These are phyloP conservation scores for Arabidopsis lyrata DNA, from an alignment of 441 rosid species.

Conservation along the genomic window DNA sequence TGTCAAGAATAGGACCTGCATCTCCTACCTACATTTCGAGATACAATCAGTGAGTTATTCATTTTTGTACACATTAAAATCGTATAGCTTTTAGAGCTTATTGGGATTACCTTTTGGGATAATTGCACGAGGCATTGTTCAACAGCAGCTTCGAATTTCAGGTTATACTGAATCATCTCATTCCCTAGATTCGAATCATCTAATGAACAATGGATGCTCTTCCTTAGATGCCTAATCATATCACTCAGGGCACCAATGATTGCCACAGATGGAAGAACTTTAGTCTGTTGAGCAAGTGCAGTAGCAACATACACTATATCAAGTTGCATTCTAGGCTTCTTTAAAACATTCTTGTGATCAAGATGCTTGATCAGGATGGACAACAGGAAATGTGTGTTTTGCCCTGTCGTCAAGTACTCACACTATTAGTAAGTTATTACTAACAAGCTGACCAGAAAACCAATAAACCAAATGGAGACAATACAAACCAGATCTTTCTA, in stretches of 20 bases:
- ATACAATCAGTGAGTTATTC: conserved; percentile 33
- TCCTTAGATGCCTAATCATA: conserved; percentile 83
- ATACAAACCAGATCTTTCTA: conserved; percentile 63
- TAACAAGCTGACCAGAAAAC: conserved; percentile 29
- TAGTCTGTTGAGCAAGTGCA: conserved; percentile 68
- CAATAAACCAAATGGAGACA: conserved; percentile 20
- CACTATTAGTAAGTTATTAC: conserved; percentile 28
- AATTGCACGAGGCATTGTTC: conserved; percentile 88
- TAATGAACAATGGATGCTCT: conserved; percentile 77
- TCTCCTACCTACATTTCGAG: conserved; percentile 78
- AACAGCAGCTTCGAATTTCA: conserved; percentile 67
- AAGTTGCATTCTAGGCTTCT: conserved; percentile 78
- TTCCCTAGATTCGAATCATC: conserved; percentile 67
- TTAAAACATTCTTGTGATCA: conserved; percentile 86
- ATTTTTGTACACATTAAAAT: background rate
- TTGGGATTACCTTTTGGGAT: conserved; percentile 65
- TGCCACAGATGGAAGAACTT: conserved; percentile 70
- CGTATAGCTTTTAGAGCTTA: background rate
- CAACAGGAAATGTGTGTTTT: conserved; percentile 75
- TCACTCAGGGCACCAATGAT: conserved; percentile 77
- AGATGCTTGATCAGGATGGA: conserved; percentile 89
- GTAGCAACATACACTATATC: conserved; percentile 81
- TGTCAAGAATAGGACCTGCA: conserved; percentile 89
- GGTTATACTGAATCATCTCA: conserved; percentile 77
- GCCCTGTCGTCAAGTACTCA: conserved; percentile 57